These are phyloP conservation scores for Delonix regia DNA, from an alignment of 306 rosid species.

Conservation along the genomic window DNA sequence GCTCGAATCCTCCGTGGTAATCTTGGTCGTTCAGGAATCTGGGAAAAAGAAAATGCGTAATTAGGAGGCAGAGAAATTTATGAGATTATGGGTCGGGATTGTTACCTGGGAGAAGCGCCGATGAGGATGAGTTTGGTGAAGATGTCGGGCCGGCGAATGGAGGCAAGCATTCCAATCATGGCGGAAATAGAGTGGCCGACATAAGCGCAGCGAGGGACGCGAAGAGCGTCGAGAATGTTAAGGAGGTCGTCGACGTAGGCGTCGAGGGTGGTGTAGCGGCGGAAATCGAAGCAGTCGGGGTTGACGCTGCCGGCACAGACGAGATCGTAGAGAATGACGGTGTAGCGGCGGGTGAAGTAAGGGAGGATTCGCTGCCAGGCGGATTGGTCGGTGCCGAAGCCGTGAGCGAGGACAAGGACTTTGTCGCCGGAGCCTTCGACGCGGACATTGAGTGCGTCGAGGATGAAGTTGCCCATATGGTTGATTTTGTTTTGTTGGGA, in stretches of 20 bases:
- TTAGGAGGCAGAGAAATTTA: not conserved
- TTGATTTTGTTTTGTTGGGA: not conserved
- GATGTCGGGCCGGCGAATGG: slow-evolving; percentile 88
- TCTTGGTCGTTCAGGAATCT: slow-evolving; percentile 86
- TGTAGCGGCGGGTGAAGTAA: slow-evolving; percentile 62
- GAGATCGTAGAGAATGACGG: slow-evolving; percentile 89
- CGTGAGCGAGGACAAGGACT: slow-evolving; percentile 77
- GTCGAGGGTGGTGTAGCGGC: slow-evolving; percentile 85
- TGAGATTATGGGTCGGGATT: not conserved
- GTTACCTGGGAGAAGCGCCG: slow-evolving; percentile 93
- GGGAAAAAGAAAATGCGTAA: not conserved
- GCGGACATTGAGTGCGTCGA: slow-evolving; percentile 80
- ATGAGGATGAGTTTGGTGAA: slow-evolving; percentile 88
- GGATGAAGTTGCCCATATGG: slow-evolving; percentile 51
- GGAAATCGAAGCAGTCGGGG: slow-evolving; percentile 91
- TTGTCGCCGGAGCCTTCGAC: slow-evolving; percentile 79
- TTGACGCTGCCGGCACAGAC: slow-evolving; percentile 99
- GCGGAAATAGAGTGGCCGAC: slow-evolving; percentile 99
- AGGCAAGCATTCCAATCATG: slow-evolving; percentile 89
- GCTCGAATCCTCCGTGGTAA: slow-evolving; percentile 91
- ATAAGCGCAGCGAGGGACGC: slow-evolving; percentile 65
- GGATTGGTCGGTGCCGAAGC: slow-evolving; percentile 94
- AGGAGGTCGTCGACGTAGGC: slow-evolving; percentile 91
- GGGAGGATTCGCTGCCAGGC: slow-evolving; percentile 92
- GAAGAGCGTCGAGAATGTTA: slow-evolving; percentile 69